Base-by-base conservation (phyloP, 139 green algal genomes). In the Haematococcus lacustris region DNA sequence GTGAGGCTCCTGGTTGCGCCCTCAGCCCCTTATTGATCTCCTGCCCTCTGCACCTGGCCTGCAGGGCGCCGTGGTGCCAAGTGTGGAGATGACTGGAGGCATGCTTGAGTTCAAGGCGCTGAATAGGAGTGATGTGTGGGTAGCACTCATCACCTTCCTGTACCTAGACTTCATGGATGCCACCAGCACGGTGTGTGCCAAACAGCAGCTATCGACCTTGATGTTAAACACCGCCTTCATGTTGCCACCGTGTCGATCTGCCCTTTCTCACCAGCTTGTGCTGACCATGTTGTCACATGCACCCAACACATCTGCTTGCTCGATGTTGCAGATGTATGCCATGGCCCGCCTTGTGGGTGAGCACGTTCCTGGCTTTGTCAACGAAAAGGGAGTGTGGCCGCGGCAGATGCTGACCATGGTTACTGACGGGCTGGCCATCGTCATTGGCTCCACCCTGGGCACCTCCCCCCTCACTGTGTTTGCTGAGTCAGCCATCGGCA, bases 91-190 rank as follows among this genome's bases (percentile, higher is more conserved):
- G 51, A 73, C 73, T 9, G 73, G 47, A n/a, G 65, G 66, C 47
- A 63, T 74, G 65, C 73, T 78, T 2, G 66, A 78, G 51, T 78
- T 78, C 51, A 38, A 34, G 3, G 73, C 66, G 17, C 53, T 78
- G 34, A 6, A 38, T 23, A 68, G 41, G 26, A 28, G 43, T n/a
- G 73, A 78, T 7, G 39, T 43, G 13, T 78, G 73, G 73, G 53
- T 73, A 1, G 73, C 73, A 1, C 66, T 78, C 50, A 78, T 78
- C 66, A 78, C 73, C 51, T 78, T 78, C 66, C 73, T 78, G 32
- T 93, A 93, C 88, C 81, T 92, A 21, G 89, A 95, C 78, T 87
- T 95, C 75, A 75, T 94, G 47, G 90, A 93, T 75, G 64, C 70
- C 71, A 91, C 88, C 1, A 92, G 86, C 3, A 73, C 51, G 51